Evolutionary conservation across 1,139 yeast species (phyloP).

Genomic region (Saccharomycopsis crataegensis): DNA sequence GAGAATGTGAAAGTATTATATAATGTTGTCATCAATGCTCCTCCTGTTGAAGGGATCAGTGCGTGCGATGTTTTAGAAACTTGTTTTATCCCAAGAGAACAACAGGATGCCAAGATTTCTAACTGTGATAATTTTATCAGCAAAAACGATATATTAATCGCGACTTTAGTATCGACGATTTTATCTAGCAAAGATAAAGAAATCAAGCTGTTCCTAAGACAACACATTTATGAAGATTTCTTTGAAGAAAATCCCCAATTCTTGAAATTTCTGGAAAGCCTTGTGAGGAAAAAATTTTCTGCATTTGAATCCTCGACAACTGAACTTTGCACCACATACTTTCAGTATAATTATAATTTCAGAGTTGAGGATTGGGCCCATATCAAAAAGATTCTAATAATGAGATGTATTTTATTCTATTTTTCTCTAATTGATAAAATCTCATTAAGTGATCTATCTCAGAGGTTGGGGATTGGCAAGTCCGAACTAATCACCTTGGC

Average conservation of each 20-base stretch:
- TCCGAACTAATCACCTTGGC: background rate
- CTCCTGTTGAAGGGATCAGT: background rate
- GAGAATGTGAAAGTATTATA: background rate
- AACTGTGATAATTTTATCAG: conserved; percentile 23
- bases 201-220: conserved; percentile 20
- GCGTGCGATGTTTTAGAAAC: conserved; percentile 1
- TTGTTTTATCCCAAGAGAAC: background rate
- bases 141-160: conserved; percentile 22
- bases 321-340: background rate
- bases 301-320: background rate
- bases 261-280: background rate
- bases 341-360: conserved; percentile 3
- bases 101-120: background rate
- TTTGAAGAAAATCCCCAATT: conserved; percentile 18
- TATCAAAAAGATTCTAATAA: background rate
- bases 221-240: conserved; percentile 19
- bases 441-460: conserved; percentile 21
- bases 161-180: conserved; percentile 22
- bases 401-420: conserved; percentile 20
- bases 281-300: conserved; percentile 2
- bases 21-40: background rate
- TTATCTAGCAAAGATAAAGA: conserved; percentile 20
- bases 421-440: conserved; percentile 22
- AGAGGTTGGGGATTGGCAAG: conserved; percentile 20
- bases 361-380: background rate